Percentiles rank a stretch among this genome's conserved stretches.
These are phyloP conservation scores for Hygrophorus pudorinus DNA, from an alignment of 768 basidiomycete genomes.

Conservation along the genomic window DNA sequence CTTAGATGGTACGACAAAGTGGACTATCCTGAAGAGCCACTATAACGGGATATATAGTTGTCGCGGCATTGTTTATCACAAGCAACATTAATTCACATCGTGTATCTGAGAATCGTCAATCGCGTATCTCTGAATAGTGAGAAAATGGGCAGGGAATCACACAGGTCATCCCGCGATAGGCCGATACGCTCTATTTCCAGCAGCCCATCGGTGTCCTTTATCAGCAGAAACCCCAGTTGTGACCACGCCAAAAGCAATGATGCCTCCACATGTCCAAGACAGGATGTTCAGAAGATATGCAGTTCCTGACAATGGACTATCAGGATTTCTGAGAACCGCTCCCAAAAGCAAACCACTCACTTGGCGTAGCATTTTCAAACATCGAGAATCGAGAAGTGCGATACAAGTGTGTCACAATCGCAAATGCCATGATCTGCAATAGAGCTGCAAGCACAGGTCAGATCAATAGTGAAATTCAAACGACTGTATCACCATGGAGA, in stretches of 20 bases:
- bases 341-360: constrained; percentile 26
- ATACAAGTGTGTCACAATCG: constrained; percentile 54
- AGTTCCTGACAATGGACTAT: constrained; percentile 30
- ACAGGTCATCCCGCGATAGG: constrained; percentile 19
- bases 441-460: constrained; percentile 26
- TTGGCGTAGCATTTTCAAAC: constrained; percentile 50
- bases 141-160: no score
- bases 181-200: constrained; percentile 60
- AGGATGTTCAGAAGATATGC: constrained; percentile 50
- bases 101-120: background rate
- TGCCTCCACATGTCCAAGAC: constrained; percentile 49
- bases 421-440: constrained; percentile 53
- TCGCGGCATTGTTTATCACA: background rate
- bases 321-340: background rate
- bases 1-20: constrained; percentile 72
- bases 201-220: constrained; percentile 62
- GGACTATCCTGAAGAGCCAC: constrained; percentile 61
- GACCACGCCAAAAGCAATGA: constrained; percentile 44
- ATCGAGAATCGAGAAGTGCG: constrained; percentile 31
- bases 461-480: background rate
- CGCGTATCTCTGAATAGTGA: no score
- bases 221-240: constrained; percentile 55
- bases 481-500: constrained; percentile 39
- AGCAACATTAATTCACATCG: no score
- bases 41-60: background rate